Evolutionary conservation across 768 basidiomycete genomes (phyloP).

Genomic region (Pleurotus salmoneostramineus): DNA sequence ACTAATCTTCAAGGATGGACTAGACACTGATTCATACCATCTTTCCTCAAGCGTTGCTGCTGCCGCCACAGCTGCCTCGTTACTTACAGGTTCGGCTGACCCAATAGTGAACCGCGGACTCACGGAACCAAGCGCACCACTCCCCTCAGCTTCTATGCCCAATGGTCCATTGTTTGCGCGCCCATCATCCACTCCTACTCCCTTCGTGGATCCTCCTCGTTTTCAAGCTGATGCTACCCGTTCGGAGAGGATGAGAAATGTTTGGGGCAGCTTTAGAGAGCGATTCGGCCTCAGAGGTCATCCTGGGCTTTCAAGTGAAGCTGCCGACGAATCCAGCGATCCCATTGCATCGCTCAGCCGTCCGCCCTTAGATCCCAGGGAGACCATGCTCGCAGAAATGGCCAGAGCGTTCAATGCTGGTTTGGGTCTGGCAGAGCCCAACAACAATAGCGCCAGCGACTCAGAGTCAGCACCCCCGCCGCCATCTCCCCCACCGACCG

Average conservation of each 20-base stretch:
- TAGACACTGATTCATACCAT: conserved; percentile 3
- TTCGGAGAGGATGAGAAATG: conserved; percentile 50
- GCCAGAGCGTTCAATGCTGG: conserved; percentile 76
- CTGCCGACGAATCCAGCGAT: not conserved
- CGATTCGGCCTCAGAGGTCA: conserved; percentile 50
- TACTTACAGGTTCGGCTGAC: conserved; percentile 70
- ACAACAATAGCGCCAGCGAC: conserved; percentile 9
- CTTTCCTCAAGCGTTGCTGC: conserved; percentile 64
- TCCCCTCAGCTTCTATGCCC: conserved; percentile 24
- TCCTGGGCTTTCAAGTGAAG: conserved; percentile 13
- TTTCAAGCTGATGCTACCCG: conserved; percentile 8
- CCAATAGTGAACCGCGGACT: conserved; percentile 59
- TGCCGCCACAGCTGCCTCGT: conserved; percentile 87
- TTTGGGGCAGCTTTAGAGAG: conserved; percentile 68
- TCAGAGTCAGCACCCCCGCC: conserved; percentile 4
- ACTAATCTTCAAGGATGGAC: not conserved
- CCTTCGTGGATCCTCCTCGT: conserved; percentile 3
- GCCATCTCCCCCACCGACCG: conserved; percentile 6
- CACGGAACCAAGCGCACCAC: too few relatives aligned
- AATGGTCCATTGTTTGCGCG: conserved; percentile 28
- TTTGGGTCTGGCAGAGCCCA: conserved; percentile 40
- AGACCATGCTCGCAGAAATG: conserved; percentile 78
- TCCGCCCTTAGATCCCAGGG: conserved; percentile 47
- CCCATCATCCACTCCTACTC: conserved; percentile 24
- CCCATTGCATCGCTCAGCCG: not conserved